phyloP scores from a whole-genome alignment of 257 asterid species.

The Solanum bukasovii region DNA sequence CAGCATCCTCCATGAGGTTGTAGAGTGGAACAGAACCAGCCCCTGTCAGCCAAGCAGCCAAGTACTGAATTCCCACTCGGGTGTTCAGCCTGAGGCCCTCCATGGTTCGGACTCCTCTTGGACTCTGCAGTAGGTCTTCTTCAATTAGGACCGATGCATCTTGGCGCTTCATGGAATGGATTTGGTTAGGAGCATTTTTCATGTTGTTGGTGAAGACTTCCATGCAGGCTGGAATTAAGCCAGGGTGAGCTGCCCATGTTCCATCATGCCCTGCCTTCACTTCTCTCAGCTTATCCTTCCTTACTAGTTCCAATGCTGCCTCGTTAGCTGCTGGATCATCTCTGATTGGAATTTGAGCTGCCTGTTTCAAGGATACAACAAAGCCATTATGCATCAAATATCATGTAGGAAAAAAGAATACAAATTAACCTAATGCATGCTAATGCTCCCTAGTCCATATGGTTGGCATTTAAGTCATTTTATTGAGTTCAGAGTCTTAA shows the following conservation, averaged over 20 bases:
- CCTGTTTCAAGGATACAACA: conserved; percentile 31
- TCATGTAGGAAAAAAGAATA: not conserved
- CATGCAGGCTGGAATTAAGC: conserved; percentile 61
- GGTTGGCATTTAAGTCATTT: not conserved
- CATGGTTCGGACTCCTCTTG: conserved; percentile 68
- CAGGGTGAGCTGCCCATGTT: conserved; percentile 99
- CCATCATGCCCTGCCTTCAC: conserved; percentile 96
- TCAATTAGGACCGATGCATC: conserved; percentile 47
- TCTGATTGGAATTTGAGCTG: conserved; percentile 90
- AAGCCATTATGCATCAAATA: not conserved
- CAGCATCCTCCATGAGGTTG: conserved; percentile 98
- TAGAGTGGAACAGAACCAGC: conserved; percentile 87
- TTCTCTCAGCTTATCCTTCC: conserved; percentile 71
- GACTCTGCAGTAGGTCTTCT: conserved; percentile 66
- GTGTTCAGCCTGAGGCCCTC: conserved; percentile 92
- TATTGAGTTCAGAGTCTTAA: not conserved
- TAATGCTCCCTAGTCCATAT: not conserved
- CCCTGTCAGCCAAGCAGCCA: conserved; percentile 89
- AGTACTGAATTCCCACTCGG: conserved; percentile 80
- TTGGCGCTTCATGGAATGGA: conserved; percentile 43
- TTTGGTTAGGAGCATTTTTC: conserved; percentile 55
- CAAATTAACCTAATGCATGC: not conserved
- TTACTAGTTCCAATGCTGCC: conserved; percentile 70
- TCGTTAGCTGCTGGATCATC: conserved; percentile 75
- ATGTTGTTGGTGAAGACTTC: conserved; percentile 56